Evolutionary conservation across 495 filamentous ascomycete species (phyloP).

Genomic region (Penicillium odoratum): DNA sequence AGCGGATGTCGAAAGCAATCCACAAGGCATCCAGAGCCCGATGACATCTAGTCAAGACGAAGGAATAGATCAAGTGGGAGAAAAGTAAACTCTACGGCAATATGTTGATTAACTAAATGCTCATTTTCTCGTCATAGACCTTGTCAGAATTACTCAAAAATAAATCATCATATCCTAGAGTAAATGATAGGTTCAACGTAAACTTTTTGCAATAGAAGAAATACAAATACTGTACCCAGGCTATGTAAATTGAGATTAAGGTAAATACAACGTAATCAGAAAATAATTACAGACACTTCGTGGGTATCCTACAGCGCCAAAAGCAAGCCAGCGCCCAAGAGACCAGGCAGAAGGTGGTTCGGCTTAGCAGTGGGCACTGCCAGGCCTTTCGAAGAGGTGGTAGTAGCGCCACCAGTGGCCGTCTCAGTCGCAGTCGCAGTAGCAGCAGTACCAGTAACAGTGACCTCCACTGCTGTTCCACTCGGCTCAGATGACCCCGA

Average conservation of each 20-base stretch:
- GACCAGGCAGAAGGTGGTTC: conserved; percentile 24
- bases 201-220: too few relatives aligned
- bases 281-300: not conserved
- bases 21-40: not conserved
- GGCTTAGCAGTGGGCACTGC: conserved; percentile 22
- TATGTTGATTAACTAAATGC: too few relatives aligned
- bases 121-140: too few relatives aligned
- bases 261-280: too few relatives aligned
- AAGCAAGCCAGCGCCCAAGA: conserved; percentile 25
- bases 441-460: not conserved
- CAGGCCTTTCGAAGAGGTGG: conserved; percentile 16
- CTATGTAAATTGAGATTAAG: too few relatives aligned
- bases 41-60: not conserved
- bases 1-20: not conserved
- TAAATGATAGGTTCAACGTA: too few relatives aligned
- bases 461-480: not conserved
- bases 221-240: too few relatives aligned
- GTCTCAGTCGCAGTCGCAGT: conserved; percentile 5
- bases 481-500: conserved; percentile 1
- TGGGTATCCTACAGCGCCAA: conserved; percentile 15
- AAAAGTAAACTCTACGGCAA: not conserved
- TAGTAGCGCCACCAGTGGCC: conserved; percentile 6
- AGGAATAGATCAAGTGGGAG: not conserved
- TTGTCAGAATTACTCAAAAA: too few relatives aligned
- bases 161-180: too few relatives aligned